A percentile compares a stretch with the other conserved stretches of the same genome.
phyloP scores from a whole-genome alignment of 768 basidiomycete genomes.

The Leccinum longicurvipes region DNA sequence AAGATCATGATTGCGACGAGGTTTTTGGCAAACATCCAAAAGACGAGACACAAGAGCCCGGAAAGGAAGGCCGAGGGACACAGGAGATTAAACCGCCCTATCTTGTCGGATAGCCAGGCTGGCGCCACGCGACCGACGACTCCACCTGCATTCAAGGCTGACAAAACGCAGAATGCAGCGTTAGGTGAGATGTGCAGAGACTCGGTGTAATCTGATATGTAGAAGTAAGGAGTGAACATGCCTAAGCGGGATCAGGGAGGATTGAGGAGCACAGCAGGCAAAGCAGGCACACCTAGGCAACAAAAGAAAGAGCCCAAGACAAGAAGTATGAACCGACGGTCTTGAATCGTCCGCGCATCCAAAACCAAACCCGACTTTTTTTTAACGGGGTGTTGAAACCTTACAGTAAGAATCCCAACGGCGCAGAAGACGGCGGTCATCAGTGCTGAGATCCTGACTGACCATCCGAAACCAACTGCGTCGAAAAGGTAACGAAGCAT shows the following conservation, averaged over 20 bases:
- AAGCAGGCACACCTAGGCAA: conserved; percentile 49
- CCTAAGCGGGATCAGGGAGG: conserved; percentile 37
- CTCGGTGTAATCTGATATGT: conserved; percentile 58
- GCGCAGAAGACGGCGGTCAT: conserved; percentile 46
- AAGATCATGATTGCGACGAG: conserved; percentile 47
- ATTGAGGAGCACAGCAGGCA: background rate
- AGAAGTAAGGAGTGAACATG: conserved; percentile 70
- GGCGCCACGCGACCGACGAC: conserved; percentile 63
- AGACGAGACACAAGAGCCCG: conserved; percentile 53
- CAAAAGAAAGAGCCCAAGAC: conserved; percentile 54
- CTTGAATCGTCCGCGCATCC: conserved; percentile 37
- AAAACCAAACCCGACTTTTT: conserved; percentile 19
- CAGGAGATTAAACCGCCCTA: conserved; percentile 68
- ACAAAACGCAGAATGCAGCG: conserved; percentile 53
- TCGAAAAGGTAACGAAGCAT: conserved; percentile 56
- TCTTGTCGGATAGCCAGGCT: conserved; percentile 57
- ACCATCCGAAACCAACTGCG: conserved; percentile 58
- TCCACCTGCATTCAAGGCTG: conserved; percentile 67
- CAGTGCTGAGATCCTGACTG: conserved; percentile 55
- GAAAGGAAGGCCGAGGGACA: conserved; percentile 59
- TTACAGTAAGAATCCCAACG: conserved; percentile 46
- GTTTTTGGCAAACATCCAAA: conserved; percentile 52
- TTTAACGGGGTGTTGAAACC: conserved; percentile 24
- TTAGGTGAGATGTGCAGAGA: conserved; percentile 35
- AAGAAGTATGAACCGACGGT: conserved; percentile 52